Percentiles rank a stretch among this genome's conserved stretches.
Conservation (phyloP, 805 yeast genomes). For the Wickerhamomyces subpelliculosus region DNA sequence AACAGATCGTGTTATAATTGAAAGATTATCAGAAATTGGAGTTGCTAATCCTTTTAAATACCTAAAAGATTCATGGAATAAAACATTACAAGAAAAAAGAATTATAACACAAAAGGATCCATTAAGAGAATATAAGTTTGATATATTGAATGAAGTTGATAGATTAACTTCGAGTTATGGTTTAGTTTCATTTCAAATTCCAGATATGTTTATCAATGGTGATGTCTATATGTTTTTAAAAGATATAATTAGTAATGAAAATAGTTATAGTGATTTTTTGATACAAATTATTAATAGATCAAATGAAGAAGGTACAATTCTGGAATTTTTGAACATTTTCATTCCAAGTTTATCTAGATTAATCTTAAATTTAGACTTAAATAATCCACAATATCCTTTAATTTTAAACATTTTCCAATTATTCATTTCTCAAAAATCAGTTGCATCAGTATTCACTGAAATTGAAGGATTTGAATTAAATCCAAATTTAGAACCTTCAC, state of each 20-base stretch:
- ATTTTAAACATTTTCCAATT: conserved; percentile 50
- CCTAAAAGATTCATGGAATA: conserved; percentile 38
- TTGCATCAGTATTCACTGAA: conserved; percentile 54
- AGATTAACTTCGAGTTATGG: conserved; percentile 55
- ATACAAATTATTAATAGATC: conserved; percentile 51
- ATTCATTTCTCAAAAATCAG: conserved; percentile 50
- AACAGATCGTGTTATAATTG: conserved; percentile 48
- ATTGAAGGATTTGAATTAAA: conserved; percentile 47
- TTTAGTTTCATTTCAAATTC: conserved; percentile 58
- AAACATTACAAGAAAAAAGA: conserved; percentile 35
- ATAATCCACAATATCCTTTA: conserved; percentile 44
- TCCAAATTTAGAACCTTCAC: conserved; percentile 37
- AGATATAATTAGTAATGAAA: conserved; percentile 23
- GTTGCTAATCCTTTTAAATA: conserved; percentile 39
- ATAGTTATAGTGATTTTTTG: conserved; percentile 38
- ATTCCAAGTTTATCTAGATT: conserved; percentile 31
- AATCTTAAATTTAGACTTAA: conserved; percentile 32
- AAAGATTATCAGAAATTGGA: conserved; percentile 49
- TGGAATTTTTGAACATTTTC: conserved; percentile 52
- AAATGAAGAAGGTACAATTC: conserved; percentile 56
- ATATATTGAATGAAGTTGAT: conserved; percentile 40
- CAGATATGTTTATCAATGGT: conserved; percentile 37
- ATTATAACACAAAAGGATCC: conserved; percentile 35
- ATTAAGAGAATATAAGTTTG: conserved; percentile 28
- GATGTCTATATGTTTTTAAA: conserved; percentile 21